phyloP scores from a whole-genome alignment of 1,284 basidiomycete species.

The Spongiforma sp. region DNA sequence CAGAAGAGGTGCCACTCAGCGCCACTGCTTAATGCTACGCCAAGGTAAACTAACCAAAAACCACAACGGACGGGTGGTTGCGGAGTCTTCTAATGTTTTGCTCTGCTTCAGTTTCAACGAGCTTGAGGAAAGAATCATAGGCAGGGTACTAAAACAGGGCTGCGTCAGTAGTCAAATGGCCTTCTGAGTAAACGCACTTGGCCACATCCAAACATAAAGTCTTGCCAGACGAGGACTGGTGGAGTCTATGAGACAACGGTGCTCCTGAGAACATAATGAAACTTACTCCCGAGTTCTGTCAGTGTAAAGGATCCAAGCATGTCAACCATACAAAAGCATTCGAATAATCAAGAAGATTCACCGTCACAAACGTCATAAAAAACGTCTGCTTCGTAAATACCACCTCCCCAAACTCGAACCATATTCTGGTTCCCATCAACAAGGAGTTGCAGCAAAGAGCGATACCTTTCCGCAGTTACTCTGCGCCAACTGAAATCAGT shows the following conservation, averaged over 20 bases:
- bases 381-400: conserved; percentile 76
- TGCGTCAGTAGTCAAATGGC: conserved; percentile 11
- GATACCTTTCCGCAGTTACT: conserved; percentile 63
- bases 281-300: conserved; percentile 70
- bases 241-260: conserved; percentile 16
- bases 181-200: conserved; percentile 46
- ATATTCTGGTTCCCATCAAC: conserved; percentile 87
- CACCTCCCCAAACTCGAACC: conserved; percentile 86
- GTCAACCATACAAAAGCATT: conserved; percentile 5
- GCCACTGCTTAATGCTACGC: background rate
- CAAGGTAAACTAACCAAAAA: conserved; percentile 64
- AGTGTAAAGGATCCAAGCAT: conserved; percentile 20
- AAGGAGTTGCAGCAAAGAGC: conserved; percentile 74
- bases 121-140: conserved; percentile 70
- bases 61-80: conserved; percentile 81
- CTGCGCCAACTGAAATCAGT: conserved; percentile 32
- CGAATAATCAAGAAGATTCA: conserved; percentile 32
- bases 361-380: conserved; percentile 87
- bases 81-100: conserved; percentile 77
- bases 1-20: conserved; percentile 9
- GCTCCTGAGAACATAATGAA: conserved; percentile 21
- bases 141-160: conserved; percentile 66
- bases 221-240: conserved; percentile 85
- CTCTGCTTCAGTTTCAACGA: conserved; percentile 71
- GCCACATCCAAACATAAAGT: conserved; percentile 89